Evolutionary conservation across 169 alveolate species (phyloP), one percentile per base, ranked within the genome.

Genomic region (Theileria orientalis): DNA sequence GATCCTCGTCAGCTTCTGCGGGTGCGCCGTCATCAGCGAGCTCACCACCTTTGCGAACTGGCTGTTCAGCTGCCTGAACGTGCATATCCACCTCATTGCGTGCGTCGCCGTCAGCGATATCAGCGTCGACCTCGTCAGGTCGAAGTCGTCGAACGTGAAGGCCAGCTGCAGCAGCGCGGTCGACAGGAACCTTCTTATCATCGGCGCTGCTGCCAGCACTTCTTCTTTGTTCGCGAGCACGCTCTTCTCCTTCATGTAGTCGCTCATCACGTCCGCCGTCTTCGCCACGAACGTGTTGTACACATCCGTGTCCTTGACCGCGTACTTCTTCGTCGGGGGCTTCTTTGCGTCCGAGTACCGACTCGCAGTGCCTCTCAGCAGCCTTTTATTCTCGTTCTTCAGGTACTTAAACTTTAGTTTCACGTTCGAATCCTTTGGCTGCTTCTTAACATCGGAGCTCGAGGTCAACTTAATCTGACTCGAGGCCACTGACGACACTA

Each of bases 81-180:
- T 9, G 7, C 54, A 74, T 9, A 79, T 41, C 87, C 87, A 79
- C 25, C 60, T 69, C 78, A 79, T 64, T 14, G 60, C 44, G 14
- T 23, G 37, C 9, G 61, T 29, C 19, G 25, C 25, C 25, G 73
- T 49, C 3, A 79, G 16, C 32, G 41, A 33, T 30, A 19, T 42
- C 29, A 79, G 51, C 19, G 69, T 47, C 11, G 56, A 63, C 23
- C 72, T 46, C 37, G 70, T 37, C 0, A 69, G 30, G 44, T 77
- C 86, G 9, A 77, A n/a, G 64, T 69, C 82, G 23, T 77, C 71
- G 56, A 30, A 37, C 27, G 46, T 14, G 47, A 69, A 69, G 3
- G 74, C 86, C 30, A 77, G 69, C 25, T 69, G 79, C n/a, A 77
- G 49, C 29, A 77, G 27, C 11, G 69, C 59, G 21, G 82, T 46